A percentile compares a stretch with the other conserved stretches of the same genome.
These are phyloP conservation scores for Colletotrichum liriopes DNA, from an alignment of 2,329 filamentous ascomycete genomes.

Conservation along the genomic window DNA sequence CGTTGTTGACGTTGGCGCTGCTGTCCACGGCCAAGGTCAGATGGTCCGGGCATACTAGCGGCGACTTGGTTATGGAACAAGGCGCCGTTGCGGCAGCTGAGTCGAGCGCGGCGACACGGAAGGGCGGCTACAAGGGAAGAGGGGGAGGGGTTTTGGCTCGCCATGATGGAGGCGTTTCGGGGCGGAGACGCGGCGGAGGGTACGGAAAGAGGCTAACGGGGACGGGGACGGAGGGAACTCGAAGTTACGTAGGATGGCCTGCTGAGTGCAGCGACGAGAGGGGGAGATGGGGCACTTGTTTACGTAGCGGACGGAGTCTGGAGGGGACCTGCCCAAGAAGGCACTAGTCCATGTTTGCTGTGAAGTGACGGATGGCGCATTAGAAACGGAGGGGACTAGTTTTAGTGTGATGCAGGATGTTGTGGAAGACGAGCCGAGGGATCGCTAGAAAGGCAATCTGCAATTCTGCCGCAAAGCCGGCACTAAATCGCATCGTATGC, in stretches of 20 bases:
- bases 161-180: constrained; percentile 31
- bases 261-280: background rate
- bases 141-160: constrained; percentile 23
- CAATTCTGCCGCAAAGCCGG: constrained; percentile 36
- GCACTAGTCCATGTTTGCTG: constrained; percentile 20
- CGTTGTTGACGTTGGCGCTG: constrained; percentile 19
- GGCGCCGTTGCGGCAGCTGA: constrained; percentile 38
- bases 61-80: constrained; percentile 22
- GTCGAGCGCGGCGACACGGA: constrained; percentile 27
- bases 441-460: constrained; percentile 24
- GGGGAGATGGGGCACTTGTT: background rate
- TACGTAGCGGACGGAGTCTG: constrained; percentile 17
- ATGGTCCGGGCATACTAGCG: constrained; percentile 19
- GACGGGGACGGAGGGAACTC: constrained; percentile 1
- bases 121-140: constrained; percentile 12
- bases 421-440: constrained; percentile 7
- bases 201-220: constrained; percentile 30
- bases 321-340: constrained; percentile 7
- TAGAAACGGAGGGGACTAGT: constrained; percentile 8
- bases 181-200: constrained; percentile 24
- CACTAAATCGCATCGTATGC: constrained; percentile 16
- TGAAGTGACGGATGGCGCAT: constrained; percentile 33
- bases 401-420: constrained; percentile 19
- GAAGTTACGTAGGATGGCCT: constrained; percentile 24
- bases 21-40: constrained; percentile 21